These are phyloP conservation scores for Tieghemostelium lacteum DNA, from an alignment of 78 protist species.

Conservation along the genomic window DNA sequence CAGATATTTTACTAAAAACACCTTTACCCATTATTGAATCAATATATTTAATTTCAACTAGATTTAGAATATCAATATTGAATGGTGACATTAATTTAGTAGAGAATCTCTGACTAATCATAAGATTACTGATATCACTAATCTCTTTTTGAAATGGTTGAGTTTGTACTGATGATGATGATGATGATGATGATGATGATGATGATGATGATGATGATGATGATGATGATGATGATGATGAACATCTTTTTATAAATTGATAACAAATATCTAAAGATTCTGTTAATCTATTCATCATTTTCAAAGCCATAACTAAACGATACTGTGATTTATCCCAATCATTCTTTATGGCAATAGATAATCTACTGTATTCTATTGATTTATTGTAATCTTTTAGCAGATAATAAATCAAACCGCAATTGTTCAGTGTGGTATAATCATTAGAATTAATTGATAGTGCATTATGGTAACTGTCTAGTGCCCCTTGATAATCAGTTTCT, in stretches of 20 bases:
- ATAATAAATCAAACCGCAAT: conserved; percentile 19
- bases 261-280: conserved; percentile 1
- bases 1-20: conserved; percentile 14
- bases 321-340: conserved; percentile 12
- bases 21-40: conserved; percentile 26
- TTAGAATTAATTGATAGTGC: conserved; percentile 9
- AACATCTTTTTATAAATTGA: not conserved
- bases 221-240: too few relatives aligned
- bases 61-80: not conserved
- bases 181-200: not conserved
- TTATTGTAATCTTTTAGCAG: not conserved
- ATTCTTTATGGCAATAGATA: conserved; percentile 8
- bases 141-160: not conserved
- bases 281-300: not conserved
- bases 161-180: not conserved
- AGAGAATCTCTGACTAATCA: conserved; percentile 1
- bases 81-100: not conserved
- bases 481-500: not conserved
- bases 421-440: conserved; percentile 19
- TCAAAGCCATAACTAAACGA: conserved; percentile 8
- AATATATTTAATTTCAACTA: conserved; percentile 16
- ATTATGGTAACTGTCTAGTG: conserved; percentile 6
- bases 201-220: too few relatives aligned
- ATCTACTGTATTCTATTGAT: not conserved
- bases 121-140: not conserved